Base-by-base conservation (phyloP, 148 eudicot genomes). In the Drosera capensis region DNA sequence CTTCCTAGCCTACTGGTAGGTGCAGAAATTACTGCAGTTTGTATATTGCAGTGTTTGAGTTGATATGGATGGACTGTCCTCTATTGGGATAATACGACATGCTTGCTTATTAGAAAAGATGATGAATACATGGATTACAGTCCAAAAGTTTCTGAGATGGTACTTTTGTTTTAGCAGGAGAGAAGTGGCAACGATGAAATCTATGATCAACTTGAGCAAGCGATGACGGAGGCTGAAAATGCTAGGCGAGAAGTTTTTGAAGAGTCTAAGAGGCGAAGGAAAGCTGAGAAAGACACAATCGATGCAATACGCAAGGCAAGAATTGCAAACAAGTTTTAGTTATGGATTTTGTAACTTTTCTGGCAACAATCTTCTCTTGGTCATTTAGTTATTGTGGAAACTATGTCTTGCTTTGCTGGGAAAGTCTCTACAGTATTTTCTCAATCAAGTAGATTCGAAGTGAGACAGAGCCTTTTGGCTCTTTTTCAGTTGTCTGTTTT, bases 1-100 rank as follows among this genome's bases (percentile, higher is more conserved):
- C 74, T 70, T 60, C 65, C 68, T 24, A 58, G 62, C 53, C 62
- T 59, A 37, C 35, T 71, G 58, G 94, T 84, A 74, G 14, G 68
- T 20, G 12, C 16, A 63, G 24, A 38, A 8, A 4, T 35, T 16
- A 29, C 17, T 20, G 15, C n/a, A 36, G 20, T 15, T 0, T 43
- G 14, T 14, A 13, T 18, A 24, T 11, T 21, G 21, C 14, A 13
- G 23, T 45, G 8, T 18, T 0, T 8, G 4, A 14, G 26, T 34
- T 23, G 28, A 45, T 23, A 24, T 9, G 18, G 14, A 40, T 20
- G 25, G 21, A 31, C 21, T 21, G 40, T 21, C 28, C 43, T 14
- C 1, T 25, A 29, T 26, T 18, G 40, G 8, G 31, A 48, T 13
- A 15, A 31, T 40, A 2, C 31, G 40, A 26, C 17, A 20, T 31